Evolutionary conservation across 2,329 filamentous ascomycete species (phyloP), one percentile per base, ranked within the genome.

Genomic region (Stagonosporopsis rhizophila): DNA sequence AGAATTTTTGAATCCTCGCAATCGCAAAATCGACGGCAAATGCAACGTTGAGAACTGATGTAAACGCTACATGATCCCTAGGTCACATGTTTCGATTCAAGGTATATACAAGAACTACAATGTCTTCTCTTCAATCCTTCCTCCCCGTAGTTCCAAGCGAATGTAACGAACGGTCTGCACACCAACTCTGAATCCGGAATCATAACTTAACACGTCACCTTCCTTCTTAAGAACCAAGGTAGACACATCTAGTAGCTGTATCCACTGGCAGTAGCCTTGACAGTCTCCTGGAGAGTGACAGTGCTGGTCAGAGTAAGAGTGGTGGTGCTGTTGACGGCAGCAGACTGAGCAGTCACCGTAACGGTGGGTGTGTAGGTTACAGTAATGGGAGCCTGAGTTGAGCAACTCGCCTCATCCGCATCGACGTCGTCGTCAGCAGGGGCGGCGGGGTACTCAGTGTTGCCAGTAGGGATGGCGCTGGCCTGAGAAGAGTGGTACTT

Each of bases 291-390:
- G 15, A 70, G 61, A 6, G 69, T 72, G 1, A 73, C 58, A 37
- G 67, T 72, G 11, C 65, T 64, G 2, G 62, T 68, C 37, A 67
- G 46, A 2, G 68, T 73, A 5, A 72, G 32, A 5, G 66, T 71
- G 34, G 59, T 58, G 46, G 60, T 62, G 20, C 67, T 52, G 40
- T 48, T 44, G 15, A 44, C 53, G 4, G 55, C 53, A 6, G 59
- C 53, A 23, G 49, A 32, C 25, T 39, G 25, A n/a, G 61, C 62
- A 37, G 67, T 70, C 8, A 70, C 61, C 30, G 64, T 65, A 48
- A 70, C 51, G 19, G 69, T 72, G 12, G 68, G 68, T 1, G 69
- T 72, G 50, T 70, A 56, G 4, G 69, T 72, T 5, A 73, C 58
- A 20, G 62, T 64, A 15, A 67, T 57, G 4, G 66, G 64, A 1